phyloP scores from a whole-genome alignment of 2,329 filamentous ascomycete species.

The Exserohilum rostratum region DNA sequence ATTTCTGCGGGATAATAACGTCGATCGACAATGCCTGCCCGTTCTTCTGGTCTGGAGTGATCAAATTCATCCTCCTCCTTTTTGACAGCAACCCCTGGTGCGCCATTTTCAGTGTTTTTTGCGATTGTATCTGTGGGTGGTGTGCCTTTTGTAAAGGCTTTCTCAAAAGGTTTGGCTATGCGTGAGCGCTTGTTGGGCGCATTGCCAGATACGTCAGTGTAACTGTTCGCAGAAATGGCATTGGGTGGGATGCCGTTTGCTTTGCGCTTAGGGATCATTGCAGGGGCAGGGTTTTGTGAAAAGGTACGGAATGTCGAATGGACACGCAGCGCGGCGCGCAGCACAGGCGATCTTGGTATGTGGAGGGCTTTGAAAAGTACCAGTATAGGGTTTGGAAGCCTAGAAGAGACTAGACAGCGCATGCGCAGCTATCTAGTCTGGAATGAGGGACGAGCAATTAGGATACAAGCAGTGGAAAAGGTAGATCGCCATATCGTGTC shows the following conservation, averaged over 20 bases:
- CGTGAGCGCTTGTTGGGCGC: constrained; percentile 48
- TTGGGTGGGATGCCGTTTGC: constrained; percentile 38
- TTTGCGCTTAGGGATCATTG: constrained; percentile 30
- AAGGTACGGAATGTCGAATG: background rate
- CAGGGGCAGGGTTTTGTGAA: background rate
- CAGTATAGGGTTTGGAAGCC: background rate
- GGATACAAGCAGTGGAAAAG: background rate
- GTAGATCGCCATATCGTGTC: background rate
- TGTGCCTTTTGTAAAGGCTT: constrained; percentile 29
- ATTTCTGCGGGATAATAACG: constrained; percentile 88
- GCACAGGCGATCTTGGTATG: background rate
- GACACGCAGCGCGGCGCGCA: background rate
- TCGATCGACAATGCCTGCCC: constrained; percentile 51
- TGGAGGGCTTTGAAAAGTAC: background rate
- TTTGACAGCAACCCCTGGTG: constrained; percentile 20
- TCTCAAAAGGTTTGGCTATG: constrained; percentile 34
- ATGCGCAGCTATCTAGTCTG: background rate
- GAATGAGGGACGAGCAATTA: background rate
- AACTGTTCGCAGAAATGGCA: constrained; percentile 36
- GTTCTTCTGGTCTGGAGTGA: constrained; percentile 47
- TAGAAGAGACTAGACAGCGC: background rate
- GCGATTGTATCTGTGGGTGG: constrained; percentile 14
- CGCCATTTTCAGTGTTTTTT: constrained; percentile 24
- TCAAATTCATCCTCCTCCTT: constrained; percentile 33
- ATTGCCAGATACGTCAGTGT: constrained; percentile 42